phyloP scores from a whole-genome alignment of 345 rosid species.

The Hibiscus tridactylites region DNA sequence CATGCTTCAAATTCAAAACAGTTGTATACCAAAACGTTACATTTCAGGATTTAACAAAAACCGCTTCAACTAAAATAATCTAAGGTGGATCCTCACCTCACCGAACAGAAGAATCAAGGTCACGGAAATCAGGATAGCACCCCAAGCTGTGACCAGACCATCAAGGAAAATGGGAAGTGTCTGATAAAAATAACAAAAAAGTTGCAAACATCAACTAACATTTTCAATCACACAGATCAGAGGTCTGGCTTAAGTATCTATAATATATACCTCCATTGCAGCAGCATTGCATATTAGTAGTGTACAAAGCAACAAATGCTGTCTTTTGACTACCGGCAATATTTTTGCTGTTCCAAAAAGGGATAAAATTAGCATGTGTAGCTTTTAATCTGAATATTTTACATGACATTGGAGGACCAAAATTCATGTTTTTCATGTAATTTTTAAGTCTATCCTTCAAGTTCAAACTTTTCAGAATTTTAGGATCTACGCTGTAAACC shows the following conservation, averaged over 20 bases:
- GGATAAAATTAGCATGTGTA: constrained; percentile 1
- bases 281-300: constrained; percentile 92
- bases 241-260: background rate
- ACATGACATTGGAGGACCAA: background rate
- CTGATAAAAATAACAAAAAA: constrained; percentile 28
- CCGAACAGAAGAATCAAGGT: constrained; percentile 96
- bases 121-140: constrained; percentile 89
- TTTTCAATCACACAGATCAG: background rate
- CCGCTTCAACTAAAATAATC: background rate
- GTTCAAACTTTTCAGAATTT: background rate
- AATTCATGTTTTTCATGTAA: background rate
- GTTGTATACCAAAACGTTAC: background rate
- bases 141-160: constrained; percentile 67
- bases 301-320: constrained; percentile 87
- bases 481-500: background rate
- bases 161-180: constrained; percentile 96
- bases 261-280: constrained; percentile 80
- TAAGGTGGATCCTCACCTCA: constrained; percentile 50
- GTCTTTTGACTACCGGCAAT: constrained; percentile 84
- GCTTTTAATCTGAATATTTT: background rate
- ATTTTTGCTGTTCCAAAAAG: constrained; percentile 57
- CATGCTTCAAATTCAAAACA: background rate
- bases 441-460: background rate
- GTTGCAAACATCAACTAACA: background rate
- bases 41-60: background rate